Evolutionary conservation across 768 basidiomycete genomes (phyloP).

Genomic region (Mrakia blollopis): DNA sequence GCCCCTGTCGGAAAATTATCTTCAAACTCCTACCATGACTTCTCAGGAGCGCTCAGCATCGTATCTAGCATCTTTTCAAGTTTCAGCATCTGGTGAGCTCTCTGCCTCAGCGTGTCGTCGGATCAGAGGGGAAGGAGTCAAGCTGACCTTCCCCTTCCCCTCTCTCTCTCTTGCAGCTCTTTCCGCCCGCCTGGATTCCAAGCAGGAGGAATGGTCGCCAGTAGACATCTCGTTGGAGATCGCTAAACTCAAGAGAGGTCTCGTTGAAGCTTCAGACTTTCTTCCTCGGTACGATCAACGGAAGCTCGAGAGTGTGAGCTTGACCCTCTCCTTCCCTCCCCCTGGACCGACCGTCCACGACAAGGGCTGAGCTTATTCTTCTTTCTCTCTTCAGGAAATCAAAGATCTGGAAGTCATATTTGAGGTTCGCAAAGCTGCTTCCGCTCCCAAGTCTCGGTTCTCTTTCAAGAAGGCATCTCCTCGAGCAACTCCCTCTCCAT

Average conservation of each 20-base stretch:
- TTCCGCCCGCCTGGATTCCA: not conserved
- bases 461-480: slow-evolving; percentile 20
- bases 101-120: not conserved
- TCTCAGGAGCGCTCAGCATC: slow-evolving; percentile 1
- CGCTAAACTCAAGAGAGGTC: not conserved
- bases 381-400: slow-evolving; percentile 1
- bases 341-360: not conserved
- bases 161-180: not conserved
- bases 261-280: slow-evolving; percentile 1
- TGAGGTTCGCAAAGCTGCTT: not conserved
- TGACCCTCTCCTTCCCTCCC: not conserved
- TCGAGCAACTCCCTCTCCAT: not conserved
- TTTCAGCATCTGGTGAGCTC: not conserved
- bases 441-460: slow-evolving; percentile 12
- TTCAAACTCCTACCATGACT: not conserved
- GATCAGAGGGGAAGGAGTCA: not conserved
- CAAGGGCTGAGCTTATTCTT: not conserved
- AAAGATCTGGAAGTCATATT: not conserved
- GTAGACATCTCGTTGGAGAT: not conserved
- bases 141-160: not conserved
- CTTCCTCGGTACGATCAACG: slow-evolving; percentile 28
- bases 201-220: not conserved
- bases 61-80: not conserved
- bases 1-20: no score
- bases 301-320: slow-evolving; percentile 15